phyloP scores from a whole-genome alignment of 805 yeast genomes.

The Saturnispora bothae region DNA sequence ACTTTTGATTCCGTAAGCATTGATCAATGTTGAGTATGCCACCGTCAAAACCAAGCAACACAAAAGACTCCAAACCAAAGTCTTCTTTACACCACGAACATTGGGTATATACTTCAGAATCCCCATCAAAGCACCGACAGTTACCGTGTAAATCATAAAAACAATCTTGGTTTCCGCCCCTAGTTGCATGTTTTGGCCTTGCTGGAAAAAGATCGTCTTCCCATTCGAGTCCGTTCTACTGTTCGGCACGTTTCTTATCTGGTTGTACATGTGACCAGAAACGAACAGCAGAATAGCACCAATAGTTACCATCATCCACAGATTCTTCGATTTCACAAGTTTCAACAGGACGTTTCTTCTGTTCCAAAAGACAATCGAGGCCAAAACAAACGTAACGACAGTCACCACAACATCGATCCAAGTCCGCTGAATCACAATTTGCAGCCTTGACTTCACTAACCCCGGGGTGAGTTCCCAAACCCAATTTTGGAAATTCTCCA shows the following conservation, averaged over 20 bases:
- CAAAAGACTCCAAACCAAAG: conserved; percentile 25
- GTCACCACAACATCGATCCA: conserved; percentile 20
- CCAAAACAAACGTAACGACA: conserved; percentile 28
- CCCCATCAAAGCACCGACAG: conserved; percentile 50
- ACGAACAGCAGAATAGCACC: conserved; percentile 59
- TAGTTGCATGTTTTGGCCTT: conserved; percentile 66
- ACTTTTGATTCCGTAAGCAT: conserved; percentile 60
- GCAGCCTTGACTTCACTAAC: conserved; percentile 1
- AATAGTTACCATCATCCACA: conserved; percentile 70
- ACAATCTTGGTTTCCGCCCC: conserved; percentile 87
- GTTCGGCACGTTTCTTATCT: conserved; percentile 65
- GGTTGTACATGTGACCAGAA: conserved; percentile 90
- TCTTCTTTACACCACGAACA: conserved; percentile 36
- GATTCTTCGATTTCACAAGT: conserved; percentile 38
- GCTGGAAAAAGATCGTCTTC: conserved; percentile 28
- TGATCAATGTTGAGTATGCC: conserved; percentile 38
- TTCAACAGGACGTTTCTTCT: conserved; percentile 28
- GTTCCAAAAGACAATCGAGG: conserved; percentile 17
- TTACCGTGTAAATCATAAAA: conserved; percentile 58
- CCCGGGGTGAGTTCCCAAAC: conserved; percentile 6
- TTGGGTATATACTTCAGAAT: conserved; percentile 50
- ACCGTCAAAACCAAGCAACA: conserved; percentile 45
- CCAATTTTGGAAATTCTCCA: conserved; percentile 16
- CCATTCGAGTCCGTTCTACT: conserved; percentile 36
- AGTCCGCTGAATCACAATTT: conserved; percentile 1